Percentiles rank a stretch among this genome's conserved stretches.
Conservation (phyloP, 495 filamentous ascomycete genomes). For the Glonium stellatum region DNA sequence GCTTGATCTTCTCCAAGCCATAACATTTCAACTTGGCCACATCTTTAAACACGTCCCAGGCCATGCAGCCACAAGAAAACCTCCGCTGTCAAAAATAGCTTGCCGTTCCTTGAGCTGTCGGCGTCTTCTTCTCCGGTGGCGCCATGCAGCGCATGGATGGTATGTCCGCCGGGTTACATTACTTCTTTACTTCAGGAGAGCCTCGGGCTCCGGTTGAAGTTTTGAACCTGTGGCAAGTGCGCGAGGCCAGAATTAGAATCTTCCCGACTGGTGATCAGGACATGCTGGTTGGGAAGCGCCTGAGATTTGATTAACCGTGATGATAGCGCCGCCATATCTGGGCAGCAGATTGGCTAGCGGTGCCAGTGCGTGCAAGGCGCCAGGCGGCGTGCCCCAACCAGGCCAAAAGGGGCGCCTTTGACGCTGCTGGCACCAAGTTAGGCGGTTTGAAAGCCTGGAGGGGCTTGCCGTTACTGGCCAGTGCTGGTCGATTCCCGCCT, state of each 20-base stretch:
- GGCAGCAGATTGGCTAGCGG: conserved; percentile 1
- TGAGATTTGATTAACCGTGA: conserved; percentile 13
- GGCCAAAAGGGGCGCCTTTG: no score
- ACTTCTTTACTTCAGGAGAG: background rate
- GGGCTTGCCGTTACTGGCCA: background rate
- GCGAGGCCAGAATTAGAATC: conserved; percentile 6
- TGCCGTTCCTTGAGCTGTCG: no score
- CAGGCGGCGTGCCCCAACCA: background rate
- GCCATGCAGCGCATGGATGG: background rate
- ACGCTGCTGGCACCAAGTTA: background rate
- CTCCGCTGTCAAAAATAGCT: no score
- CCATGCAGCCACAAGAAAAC: no score
- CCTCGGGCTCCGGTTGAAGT: background rate
- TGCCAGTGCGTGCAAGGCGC: background rate
- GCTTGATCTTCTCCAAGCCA: no score
- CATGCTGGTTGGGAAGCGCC: conserved; percentile 1
- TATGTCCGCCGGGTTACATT: background rate
- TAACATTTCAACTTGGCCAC: no score
- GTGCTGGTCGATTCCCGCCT: background rate
- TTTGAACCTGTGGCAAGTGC: background rate
- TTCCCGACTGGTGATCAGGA: background rate
- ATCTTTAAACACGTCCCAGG: no score
- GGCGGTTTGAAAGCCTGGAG: background rate
- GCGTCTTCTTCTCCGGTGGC: background rate
- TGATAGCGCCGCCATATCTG: conserved; percentile 4